Conservation (phyloP, 2,329 filamentous ascomycete genomes). For the Thielaviopsis populi region DNA sequence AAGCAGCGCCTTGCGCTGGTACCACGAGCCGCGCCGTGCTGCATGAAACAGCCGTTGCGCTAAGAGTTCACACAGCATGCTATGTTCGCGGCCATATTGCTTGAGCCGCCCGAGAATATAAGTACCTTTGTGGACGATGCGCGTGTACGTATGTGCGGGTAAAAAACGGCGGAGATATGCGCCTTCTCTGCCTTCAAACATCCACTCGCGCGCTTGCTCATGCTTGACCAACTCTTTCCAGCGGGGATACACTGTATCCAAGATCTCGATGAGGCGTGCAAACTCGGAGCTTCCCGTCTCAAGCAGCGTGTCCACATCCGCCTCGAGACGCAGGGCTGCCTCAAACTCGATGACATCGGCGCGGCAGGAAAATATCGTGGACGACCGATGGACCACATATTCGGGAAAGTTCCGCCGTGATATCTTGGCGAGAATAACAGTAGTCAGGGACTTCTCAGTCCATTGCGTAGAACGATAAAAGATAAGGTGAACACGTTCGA, state of each 20-base stretch:
- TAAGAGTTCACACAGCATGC: conserved; percentile 59
- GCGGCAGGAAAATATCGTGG: conserved; percentile 74
- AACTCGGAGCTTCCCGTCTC: conserved; percentile 63
- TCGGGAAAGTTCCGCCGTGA: conserved; percentile 74
- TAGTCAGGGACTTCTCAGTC: conserved; percentile 92
- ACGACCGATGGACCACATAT: conserved; percentile 79
- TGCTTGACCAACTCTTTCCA: conserved; percentile 71
- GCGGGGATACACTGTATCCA: conserved; percentile 60
- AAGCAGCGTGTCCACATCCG: conserved; percentile 63
- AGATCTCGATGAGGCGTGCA: conserved; percentile 53
- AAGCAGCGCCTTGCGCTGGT: conserved; percentile 81
- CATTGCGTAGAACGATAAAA: conserved; percentile 94
- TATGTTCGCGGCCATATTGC: conserved; percentile 61
- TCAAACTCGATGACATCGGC: conserved; percentile 74
- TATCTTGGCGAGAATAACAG: conserved; percentile 85
- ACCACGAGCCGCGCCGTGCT: conserved; percentile 77
- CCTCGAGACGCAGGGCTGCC: conserved; percentile 67
- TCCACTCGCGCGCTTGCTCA: conserved; percentile 55
- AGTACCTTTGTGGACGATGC: conserved; percentile 78
- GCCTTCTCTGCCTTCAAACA: conserved; percentile 72
- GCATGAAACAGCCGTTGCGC: conserved; percentile 71
- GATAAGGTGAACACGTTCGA: conserved; percentile 86
- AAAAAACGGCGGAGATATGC: conserved; percentile 81
- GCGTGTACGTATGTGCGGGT: conserved; percentile 82
- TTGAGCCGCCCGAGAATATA: conserved; percentile 70